phyloP scores from a whole-genome alignment of 2,329 filamentous ascomycete genomes.

The Onygena corvina region DNA sequence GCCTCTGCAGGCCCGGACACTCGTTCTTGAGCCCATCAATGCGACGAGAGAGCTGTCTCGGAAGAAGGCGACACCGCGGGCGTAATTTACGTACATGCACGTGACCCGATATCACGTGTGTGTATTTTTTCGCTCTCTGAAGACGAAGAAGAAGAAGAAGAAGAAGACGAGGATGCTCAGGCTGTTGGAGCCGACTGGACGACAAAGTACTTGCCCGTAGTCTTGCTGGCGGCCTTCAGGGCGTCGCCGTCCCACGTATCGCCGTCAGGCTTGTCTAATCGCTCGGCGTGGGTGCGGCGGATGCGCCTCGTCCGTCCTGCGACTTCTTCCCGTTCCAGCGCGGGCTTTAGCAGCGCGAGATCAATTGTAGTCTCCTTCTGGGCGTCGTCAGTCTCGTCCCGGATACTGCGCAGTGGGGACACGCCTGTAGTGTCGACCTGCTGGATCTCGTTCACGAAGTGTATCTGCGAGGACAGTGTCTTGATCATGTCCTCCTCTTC shows the following conservation, averaged over 20 bases:
- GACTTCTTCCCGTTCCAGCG: conserved; percentile 30
- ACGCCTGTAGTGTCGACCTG: conserved; percentile 61
- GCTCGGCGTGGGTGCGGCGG: conserved; percentile 26
- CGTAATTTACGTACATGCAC: too few species aligned
- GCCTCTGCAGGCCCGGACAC: too few species aligned
- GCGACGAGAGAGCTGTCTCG: too few species aligned
- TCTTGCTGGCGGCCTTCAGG: conserved; percentile 52
- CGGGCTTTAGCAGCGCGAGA: conserved; percentile 27
- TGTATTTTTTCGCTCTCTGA: not conserved
- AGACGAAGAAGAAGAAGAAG: not conserved
- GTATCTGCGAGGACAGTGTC: conserved; percentile 68
- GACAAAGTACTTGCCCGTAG: conserved; percentile 61
- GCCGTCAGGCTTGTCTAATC: conserved; percentile 28
- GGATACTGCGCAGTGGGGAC: conserved; percentile 62
- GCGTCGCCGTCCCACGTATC: conserved; percentile 58
- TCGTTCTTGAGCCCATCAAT: too few species aligned
- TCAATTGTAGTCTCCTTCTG: conserved; percentile 31
- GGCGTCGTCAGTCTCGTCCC: conserved; percentile 50
- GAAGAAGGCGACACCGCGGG: too few species aligned
- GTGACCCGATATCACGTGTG: not conserved
- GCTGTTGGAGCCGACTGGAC: conserved; percentile 40
- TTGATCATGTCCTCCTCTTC: conserved; percentile 61
- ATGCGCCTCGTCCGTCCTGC: conserved; percentile 38
- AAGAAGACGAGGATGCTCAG: not conserved
- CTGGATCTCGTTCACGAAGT: conserved; percentile 82